These are phyloP conservation scores for Cucurbita ficifolia DNA, from an alignment of 306 rosid genomes.

Conservation along the genomic window DNA sequence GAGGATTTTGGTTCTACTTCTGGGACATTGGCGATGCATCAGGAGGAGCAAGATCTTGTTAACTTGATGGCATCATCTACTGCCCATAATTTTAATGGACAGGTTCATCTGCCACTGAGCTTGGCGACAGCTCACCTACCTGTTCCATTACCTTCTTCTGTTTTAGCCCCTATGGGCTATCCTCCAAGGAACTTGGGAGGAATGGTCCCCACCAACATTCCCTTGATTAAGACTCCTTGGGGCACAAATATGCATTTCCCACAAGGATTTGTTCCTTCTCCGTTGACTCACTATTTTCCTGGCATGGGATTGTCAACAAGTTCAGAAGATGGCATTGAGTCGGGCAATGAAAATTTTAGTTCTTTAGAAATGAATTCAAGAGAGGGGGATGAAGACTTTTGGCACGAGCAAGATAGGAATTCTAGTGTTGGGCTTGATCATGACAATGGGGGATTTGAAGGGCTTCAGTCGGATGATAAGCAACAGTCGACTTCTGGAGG, in stretches of 20 bases:
- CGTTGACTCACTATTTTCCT: conserved; percentile 57
- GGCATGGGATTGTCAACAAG: conserved; percentile 41
- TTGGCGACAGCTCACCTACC: conserved; percentile 64
- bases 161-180: conserved; percentile 72
- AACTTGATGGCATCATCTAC: conserved; percentile 68
- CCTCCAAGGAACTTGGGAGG: conserved; percentile 60
- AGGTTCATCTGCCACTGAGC: conserved; percentile 56
- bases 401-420: conserved; percentile 82
- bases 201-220: conserved; percentile 42
- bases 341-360: conserved; percentile 45
- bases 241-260: conserved; percentile 63
- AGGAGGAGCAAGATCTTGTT: conserved; percentile 84
- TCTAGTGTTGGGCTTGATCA: conserved; percentile 51
- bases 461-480: conserved; percentile 51
- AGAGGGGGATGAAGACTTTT: conserved; percentile 57
- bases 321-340: conserved; percentile 43
- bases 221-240: conserved; percentile 76
- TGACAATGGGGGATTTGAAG: conserved; percentile 61
- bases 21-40: conserved; percentile 67
- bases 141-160: conserved; percentile 50
- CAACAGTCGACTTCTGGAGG: conserved; percentile 70
- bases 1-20: conserved; percentile 58
- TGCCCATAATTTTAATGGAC: conserved; percentile 58
- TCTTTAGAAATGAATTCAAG: conserved; percentile 35
- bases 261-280: conserved; percentile 61